These are phyloP conservation scores for Teunomyces stri DNA, from an alignment of 805 yeast genomes.

Conservation along the genomic window DNA sequence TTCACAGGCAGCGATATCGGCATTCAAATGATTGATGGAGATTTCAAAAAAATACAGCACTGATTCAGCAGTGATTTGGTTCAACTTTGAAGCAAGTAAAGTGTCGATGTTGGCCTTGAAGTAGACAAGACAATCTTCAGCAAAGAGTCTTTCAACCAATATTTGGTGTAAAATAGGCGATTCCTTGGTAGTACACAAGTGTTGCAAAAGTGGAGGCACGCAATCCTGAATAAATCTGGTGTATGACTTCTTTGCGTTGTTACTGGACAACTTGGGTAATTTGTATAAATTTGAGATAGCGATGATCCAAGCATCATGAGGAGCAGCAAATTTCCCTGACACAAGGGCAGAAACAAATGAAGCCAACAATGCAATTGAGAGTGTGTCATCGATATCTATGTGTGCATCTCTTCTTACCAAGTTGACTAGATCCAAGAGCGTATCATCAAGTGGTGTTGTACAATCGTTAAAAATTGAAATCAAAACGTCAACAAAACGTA, in stretches of 20 bases:
- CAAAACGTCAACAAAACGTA: constrained; percentile 19
- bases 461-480: constrained; percentile 11
- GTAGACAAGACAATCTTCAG: constrained; percentile 10
- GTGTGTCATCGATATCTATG: constrained; percentile 32
- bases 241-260: constrained; percentile 29
- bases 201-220: constrained; percentile 3
- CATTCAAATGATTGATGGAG: constrained; percentile 28
- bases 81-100: constrained; percentile 21
- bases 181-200: neutral
- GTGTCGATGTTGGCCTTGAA: constrained; percentile 29
- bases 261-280: constrained; percentile 22
- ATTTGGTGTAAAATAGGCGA: constrained; percentile 1
- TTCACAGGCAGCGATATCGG: constrained; percentile 43
- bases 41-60: constrained; percentile 20
- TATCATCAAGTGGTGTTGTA: neutral
- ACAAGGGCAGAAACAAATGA: constrained; percentile 3
- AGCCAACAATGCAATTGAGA: constrained; percentile 24
- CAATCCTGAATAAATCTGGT: constrained; percentile 25
- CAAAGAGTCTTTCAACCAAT: constrained; percentile 13
- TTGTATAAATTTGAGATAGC: constrained; percentile 22
- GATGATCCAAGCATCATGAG: constrained; percentile 20
- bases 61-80: constrained; percentile 10
- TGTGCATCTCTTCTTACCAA: constrained; percentile 23
- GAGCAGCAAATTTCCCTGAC: constrained; percentile 3
- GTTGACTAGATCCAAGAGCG: constrained; percentile 16